Conservation (phyloP, 2,329 filamentous ascomycete genomes). For the Trichoderma afroharzianum region DNA sequence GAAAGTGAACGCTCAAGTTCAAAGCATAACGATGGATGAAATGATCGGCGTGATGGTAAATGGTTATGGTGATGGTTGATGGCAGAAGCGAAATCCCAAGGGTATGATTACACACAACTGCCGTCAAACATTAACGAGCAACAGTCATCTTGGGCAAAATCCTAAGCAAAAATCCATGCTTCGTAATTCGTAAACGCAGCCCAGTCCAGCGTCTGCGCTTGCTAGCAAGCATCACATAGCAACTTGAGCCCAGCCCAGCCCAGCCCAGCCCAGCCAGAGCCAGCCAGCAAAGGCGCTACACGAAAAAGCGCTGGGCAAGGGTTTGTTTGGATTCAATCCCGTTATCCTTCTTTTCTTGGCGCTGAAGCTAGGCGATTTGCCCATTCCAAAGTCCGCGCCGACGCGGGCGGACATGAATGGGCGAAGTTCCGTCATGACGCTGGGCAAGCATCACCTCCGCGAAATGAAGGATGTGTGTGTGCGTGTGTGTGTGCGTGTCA, state of each 20-base stretch:
- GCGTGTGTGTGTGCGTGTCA: neutral
- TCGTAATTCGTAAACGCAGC: neutral
- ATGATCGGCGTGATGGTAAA: too few relatives aligned
- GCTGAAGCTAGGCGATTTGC: neutral
- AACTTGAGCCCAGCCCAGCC: neutral
- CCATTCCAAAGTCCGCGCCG: conserved; percentile 13
- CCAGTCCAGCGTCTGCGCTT: neutral
- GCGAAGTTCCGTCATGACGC: neutral
- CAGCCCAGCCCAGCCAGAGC: too few relatives aligned
- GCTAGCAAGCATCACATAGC: neutral
- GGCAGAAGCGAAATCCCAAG: neutral
- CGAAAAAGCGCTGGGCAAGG: neutral
- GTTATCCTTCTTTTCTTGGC: neutral
- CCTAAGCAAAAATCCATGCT: neutral
- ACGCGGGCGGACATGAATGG: conserved; percentile 8
- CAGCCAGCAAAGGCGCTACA: neutral
- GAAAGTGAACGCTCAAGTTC: neutral
- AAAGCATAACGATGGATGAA: neutral
- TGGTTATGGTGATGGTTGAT: neutral
- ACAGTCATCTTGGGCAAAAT: neutral
- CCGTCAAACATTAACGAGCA: neutral
- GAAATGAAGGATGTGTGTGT: neutral
- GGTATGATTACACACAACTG: neutral
- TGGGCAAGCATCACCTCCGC: neutral
- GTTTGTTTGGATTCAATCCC: neutral